phyloP scores from a whole-genome alignment of 2,329 filamentous ascomycete genomes.

The Tolypocladium ovalisporum region DNA sequence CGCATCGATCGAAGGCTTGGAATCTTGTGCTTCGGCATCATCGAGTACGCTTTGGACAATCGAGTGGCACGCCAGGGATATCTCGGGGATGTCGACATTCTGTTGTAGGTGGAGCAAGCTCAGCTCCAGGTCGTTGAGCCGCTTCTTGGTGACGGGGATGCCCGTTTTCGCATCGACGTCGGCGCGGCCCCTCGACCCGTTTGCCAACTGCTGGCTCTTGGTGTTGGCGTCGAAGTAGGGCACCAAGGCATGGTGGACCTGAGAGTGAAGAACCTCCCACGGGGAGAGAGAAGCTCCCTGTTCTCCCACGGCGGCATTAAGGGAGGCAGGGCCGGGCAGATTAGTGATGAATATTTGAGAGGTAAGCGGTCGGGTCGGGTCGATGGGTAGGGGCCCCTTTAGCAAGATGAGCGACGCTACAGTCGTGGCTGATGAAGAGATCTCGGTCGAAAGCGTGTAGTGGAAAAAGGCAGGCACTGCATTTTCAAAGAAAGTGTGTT shows the following conservation, averaged over 20 bases:
- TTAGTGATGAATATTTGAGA: conserved; percentile 91
- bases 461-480: conserved; percentile 46
- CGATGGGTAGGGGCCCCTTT: conserved; percentile 81
- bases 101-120: conserved; percentile 87
- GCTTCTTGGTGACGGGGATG: conserved; percentile 94
- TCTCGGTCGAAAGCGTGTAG: conserved; percentile 73
- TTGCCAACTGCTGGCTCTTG: conserved; percentile 60
- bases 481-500: conserved; percentile 1
- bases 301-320: conserved; percentile 54
- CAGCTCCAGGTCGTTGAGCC: conserved; percentile 86
- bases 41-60: conserved; percentile 79
- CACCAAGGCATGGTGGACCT: conserved; percentile 82
- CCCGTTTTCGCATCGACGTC: conserved; percentile 89
- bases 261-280: conserved; percentile 84
- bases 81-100: conserved; percentile 93
- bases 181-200: conserved; percentile 58
- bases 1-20: conserved; percentile 64
- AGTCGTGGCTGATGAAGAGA: conserved; percentile 70
- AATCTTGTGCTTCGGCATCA: conserved; percentile 56
- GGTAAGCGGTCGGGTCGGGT: conserved; percentile 69
- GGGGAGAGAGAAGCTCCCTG: conserved; percentile 68
- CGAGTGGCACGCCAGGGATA: conserved; percentile 78
- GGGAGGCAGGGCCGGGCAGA: conserved; percentile 68
- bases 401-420: conserved; percentile 78
- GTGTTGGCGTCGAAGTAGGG: conserved; percentile 98